phyloP scores from a whole-genome alignment of 768 basidiomycete genomes.

The Mycena rosella region DNA sequence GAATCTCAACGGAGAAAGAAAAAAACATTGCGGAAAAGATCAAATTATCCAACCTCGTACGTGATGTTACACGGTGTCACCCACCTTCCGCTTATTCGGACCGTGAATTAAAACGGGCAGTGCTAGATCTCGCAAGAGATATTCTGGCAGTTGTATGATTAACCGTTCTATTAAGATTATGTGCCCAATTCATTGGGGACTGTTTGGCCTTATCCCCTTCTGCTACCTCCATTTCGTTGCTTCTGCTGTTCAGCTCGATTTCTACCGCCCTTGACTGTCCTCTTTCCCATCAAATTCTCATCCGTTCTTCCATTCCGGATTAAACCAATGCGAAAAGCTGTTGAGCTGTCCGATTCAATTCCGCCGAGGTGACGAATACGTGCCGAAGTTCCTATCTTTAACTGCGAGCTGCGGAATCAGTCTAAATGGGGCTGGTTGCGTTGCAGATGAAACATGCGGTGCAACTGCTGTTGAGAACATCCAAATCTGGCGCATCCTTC shows the following conservation, averaged over 20 bases:
- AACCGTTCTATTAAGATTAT: conserved; percentile 21
- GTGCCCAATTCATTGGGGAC: conserved; percentile 10
- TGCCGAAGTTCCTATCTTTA: conserved; percentile 3
- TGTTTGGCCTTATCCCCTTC: conserved; percentile 16
- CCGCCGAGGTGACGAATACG: conserved; percentile 12
- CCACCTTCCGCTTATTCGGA: conserved; percentile 5
- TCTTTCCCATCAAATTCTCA: conserved; percentile 3
- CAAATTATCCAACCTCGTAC: conserved; percentile 1
- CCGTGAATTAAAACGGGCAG: conserved; percentile 6
- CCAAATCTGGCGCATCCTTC: conserved; percentile 5
- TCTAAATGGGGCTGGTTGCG: conserved; percentile 9
- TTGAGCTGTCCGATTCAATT: conserved; percentile 19
- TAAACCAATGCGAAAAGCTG: conserved; percentile 12
- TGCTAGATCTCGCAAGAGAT: conserved; percentile 6
- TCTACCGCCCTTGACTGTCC: conserved; percentile 6
- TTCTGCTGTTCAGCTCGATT: conserved; percentile 16
- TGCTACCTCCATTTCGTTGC: conserved; percentile 16
- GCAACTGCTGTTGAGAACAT: neutral
- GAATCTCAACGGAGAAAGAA: conserved; percentile 5
- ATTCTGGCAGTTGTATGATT: conserved; percentile 8
- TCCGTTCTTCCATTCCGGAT: conserved; percentile 14
- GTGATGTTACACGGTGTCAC: neutral
- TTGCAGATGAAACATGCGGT: neutral
- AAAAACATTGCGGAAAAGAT: conserved; percentile 5
- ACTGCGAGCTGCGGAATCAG: conserved; percentile 1